Percentiles rank a stretch among this genome's conserved stretches.
Evolutionary conservation across 805 yeast genomes (phyloP).

Genomic region (Candida nanaspora): DNA sequence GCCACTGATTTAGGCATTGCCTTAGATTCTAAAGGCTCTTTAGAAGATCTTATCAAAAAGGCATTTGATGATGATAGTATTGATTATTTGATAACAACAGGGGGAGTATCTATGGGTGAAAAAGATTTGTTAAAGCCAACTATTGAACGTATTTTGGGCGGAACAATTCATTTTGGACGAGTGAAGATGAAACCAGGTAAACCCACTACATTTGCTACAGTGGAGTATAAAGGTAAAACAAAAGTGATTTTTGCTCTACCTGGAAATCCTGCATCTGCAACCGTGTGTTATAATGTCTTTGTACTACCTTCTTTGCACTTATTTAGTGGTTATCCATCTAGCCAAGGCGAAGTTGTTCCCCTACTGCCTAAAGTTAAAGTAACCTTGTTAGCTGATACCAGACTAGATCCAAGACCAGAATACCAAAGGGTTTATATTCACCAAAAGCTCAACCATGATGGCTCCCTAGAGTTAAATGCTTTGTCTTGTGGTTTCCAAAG

Average conservation of each 20-base stretch:
- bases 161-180: conserved; percentile 44
- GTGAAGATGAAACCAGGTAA: conserved; percentile 57
- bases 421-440: conserved; percentile 37
- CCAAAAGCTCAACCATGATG: conserved; percentile 13
- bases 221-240: conserved; percentile 13
- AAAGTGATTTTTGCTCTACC: conserved; percentile 43
- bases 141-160: conserved; percentile 33
- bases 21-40: conserved; percentile 27
- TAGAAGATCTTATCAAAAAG: conserved; percentile 17
- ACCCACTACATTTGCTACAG: conserved; percentile 51
- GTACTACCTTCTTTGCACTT: conserved; percentile 37
- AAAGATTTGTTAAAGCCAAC: conserved; percentile 43
- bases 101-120: conserved; percentile 59
- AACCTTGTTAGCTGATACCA: conserved; percentile 21
- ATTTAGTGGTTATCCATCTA: conserved; percentile 24
- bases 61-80: conserved; percentile 21
- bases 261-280: conserved; percentile 51
- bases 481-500: conserved; percentile 43
- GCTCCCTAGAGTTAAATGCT: conserved; percentile 25
- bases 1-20: conserved; percentile 46
- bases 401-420: conserved; percentile 44
- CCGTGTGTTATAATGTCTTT: conserved; percentile 40
- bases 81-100: conserved; percentile 43
- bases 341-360: conserved; percentile 12
- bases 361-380: conserved; percentile 29